Evolutionary conservation across 139 green algal genomes (phyloP).

Genomic region (Chlorella vulgaris): DNA sequence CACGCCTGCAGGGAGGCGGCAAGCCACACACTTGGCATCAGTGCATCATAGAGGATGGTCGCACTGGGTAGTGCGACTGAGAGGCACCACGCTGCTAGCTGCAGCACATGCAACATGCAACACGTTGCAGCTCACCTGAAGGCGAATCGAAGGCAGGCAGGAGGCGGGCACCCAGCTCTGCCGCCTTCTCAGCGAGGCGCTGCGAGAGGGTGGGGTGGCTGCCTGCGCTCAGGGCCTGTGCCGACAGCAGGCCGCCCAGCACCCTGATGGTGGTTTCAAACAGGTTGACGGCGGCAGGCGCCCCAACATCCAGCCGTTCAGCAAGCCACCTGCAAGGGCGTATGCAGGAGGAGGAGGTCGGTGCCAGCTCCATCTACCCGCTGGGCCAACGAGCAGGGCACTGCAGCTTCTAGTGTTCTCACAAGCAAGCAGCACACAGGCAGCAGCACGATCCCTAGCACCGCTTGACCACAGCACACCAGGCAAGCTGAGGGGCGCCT

Average conservation of each 20-base stretch:
- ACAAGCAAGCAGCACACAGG: no score
- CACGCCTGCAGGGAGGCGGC: slow-evolving; percentile 34
- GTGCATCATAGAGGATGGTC: no score
- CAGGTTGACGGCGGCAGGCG: slow-evolving; percentile 61
- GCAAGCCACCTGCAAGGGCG: slow-evolving; percentile 13
- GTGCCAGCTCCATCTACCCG: background rate
- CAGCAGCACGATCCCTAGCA: no score
- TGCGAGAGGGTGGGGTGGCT: slow-evolving; percentile 1
- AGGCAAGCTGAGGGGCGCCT: no score
- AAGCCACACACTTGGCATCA: background rate
- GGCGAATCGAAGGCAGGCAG: slow-evolving; percentile 43
- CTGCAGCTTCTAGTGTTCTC: no score
- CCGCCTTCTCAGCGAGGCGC: slow-evolving; percentile 38
- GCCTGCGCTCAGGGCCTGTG: slow-evolving; percentile 68
- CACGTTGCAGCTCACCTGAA: slow-evolving; percentile 36
- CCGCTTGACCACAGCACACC: no score
- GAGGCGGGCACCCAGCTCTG: slow-evolving; percentile 53
- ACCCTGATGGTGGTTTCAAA: slow-evolving; percentile 96
- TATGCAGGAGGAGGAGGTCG: background rate
- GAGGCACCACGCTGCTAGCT: background rate
- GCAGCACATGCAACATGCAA: no score
- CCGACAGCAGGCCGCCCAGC: slow-evolving; percentile 86
- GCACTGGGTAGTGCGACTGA: no score
- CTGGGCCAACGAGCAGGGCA: no score
- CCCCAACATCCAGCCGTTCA: slow-evolving; percentile 10